Evolutionary conservation across 1,139 yeast species (phyloP).

Genomic region (Taphrina sp.): DNA sequence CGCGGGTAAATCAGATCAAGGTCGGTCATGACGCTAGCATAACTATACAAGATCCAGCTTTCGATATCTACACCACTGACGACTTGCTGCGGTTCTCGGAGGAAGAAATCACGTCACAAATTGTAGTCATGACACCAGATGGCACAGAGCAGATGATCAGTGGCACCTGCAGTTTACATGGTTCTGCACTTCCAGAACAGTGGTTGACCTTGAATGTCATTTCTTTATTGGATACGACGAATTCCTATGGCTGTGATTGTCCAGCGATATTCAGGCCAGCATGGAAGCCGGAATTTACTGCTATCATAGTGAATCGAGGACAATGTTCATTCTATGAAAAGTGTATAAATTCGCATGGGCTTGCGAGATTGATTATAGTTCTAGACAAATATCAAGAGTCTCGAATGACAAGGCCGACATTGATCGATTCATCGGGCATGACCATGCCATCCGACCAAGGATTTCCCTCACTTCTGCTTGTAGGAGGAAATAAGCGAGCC

Average conservation of each 20-base stretch:
- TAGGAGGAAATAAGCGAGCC: not conserved
- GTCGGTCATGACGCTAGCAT: not conserved
- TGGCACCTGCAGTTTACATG: conserved; percentile 3
- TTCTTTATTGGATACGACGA: not conserved
- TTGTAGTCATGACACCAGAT: not conserved
- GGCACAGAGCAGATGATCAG: not conserved
- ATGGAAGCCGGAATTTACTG: not conserved
- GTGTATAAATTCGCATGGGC: not conserved
- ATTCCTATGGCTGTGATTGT: conserved; percentile 19
- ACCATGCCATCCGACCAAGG: not conserved
- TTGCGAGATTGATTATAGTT: conserved; percentile 10
- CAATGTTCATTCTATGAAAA: conserved; percentile 5
- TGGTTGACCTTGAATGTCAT: not conserved
- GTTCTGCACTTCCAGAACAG: not conserved
- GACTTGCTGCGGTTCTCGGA: conserved; percentile 1
- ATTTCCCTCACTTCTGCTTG: conserved; percentile 2
- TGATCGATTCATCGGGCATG: not conserved
- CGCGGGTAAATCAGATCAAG: not conserved
- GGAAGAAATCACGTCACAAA: not conserved
- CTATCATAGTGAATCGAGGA: conserved; percentile 12
- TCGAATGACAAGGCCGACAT: not conserved
- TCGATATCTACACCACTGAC: not conserved
- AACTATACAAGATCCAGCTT: not conserved
- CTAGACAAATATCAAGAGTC: not conserved
- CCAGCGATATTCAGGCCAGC: not conserved